Evolutionary conservation across 116 monocot genomes (phyloP).

Genomic region (Iris pallida): DNA sequence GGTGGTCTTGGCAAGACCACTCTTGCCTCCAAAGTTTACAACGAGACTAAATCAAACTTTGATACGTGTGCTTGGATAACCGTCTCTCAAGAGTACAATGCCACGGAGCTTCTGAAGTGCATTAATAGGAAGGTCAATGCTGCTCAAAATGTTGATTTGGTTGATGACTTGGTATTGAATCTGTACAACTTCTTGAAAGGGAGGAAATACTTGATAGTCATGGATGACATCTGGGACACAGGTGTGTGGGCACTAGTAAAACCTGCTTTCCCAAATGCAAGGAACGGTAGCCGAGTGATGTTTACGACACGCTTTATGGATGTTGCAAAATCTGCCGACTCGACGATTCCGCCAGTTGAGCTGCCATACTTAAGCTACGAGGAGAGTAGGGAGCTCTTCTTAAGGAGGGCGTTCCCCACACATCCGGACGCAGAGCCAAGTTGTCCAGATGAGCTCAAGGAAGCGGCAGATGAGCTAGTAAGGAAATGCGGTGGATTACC

Average conservation of each 20-base stretch:
- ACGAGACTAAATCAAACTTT: neutral
- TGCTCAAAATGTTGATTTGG: neutral
- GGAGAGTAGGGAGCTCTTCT: too few species aligned
- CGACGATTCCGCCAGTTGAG: too few species aligned
- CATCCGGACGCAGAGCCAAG: too few species aligned
- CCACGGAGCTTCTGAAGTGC: neutral
- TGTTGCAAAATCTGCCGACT: too few species aligned
- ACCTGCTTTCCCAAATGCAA: constrained; percentile 10
- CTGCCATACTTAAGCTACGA: too few species aligned
- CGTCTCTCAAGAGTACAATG: neutral
- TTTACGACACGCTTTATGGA: too few species aligned
- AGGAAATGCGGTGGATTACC: too few species aligned
- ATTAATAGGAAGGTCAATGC: neutral
- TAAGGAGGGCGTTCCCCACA: too few species aligned
- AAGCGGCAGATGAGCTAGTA: too few species aligned
- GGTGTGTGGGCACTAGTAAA: constrained; percentile 10
- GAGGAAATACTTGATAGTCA: constrained; percentile 20
- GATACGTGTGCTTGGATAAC: neutral
- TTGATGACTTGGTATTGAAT: neutral
- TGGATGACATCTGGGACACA: constrained; percentile 32
- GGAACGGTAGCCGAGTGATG: constrained; percentile 31
- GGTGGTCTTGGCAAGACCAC: constrained; percentile 6
- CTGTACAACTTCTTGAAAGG: constrained; percentile 8
- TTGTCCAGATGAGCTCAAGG: too few species aligned
- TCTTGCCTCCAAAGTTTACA: neutral